Percentiles rank a stretch among this genome's conserved stretches.
phyloP scores from a whole-genome alignment of 1,284 basidiomycete species.

The Coniferiporia sulphurascens region DNA sequence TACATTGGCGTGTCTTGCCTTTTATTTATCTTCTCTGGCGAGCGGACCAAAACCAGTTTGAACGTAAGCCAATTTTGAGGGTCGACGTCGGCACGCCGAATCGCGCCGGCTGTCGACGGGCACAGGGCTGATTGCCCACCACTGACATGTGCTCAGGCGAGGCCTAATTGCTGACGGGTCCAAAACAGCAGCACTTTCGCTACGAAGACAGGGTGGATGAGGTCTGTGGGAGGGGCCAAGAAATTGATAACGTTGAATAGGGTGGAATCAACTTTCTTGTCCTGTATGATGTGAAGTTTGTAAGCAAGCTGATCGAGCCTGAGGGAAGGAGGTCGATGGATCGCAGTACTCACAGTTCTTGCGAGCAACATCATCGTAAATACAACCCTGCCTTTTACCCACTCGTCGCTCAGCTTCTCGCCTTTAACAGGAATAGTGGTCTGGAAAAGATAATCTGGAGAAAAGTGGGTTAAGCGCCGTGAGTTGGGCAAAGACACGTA shows the following conservation, averaged over 20 bases:
- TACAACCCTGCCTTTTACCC: neutral
- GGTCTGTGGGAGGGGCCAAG: conserved; percentile 5
- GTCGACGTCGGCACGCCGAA: no score
- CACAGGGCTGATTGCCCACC: neutral
- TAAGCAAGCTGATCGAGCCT: neutral
- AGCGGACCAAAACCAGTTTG: no score
- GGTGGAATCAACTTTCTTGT: conserved; percentile 3
- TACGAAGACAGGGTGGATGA: conserved; percentile 8
- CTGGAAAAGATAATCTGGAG: conserved; percentile 17
- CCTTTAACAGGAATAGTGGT: conserved; percentile 18
- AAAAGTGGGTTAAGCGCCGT: neutral
- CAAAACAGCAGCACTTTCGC: conserved; percentile 8
- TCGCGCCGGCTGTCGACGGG: no score
- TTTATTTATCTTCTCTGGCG: no score
- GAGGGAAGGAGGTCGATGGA: neutral
- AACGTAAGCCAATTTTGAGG: no score
- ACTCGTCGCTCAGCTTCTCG: conserved; percentile 15
- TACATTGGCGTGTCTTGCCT: no score
- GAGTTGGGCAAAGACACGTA: neutral
- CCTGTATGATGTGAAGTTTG: neutral
- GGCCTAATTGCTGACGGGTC: neutral
- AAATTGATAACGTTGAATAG: conserved; percentile 5
- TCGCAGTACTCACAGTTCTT: neutral
- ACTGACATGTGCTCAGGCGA: neutral
- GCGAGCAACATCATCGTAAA: neutral